Percentiles rank a stretch among this genome's conserved stretches.
These are phyloP conservation scores for Bipolaris bicolor DNA, from an alignment of 2,329 filamentous ascomycete genomes.

Conservation along the genomic window DNA sequence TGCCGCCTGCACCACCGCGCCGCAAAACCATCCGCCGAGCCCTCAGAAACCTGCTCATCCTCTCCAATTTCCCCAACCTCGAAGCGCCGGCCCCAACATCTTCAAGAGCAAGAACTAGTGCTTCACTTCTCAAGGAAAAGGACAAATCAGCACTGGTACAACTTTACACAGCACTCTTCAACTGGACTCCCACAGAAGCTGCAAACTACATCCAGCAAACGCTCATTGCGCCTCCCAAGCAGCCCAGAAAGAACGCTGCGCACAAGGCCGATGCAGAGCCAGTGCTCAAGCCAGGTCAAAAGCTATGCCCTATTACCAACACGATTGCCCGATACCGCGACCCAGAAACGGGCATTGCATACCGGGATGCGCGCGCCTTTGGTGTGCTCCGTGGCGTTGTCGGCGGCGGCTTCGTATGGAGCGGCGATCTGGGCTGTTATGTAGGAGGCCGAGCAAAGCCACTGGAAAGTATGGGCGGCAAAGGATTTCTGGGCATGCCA, in stretches of 20 bases:
- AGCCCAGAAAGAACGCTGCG: conserved; percentile 47
- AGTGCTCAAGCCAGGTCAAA: conserved; percentile 39
- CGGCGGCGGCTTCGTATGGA: conserved; percentile 81
- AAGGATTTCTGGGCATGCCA: conserved; percentile 54
- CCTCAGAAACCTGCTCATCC: conserved; percentile 63
- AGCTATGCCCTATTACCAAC: conserved; percentile 78
- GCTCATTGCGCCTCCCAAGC: conserved; percentile 51
- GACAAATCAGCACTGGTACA: conserved; percentile 60
- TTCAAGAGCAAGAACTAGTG: conserved; percentile 59
- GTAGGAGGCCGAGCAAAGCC: conserved; percentile 64
- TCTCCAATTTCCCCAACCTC: conserved; percentile 53
- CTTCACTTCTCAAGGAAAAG: conserved; percentile 40
- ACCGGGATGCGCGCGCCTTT: conserved; percentile 79
- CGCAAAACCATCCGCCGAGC: conserved; percentile 56
- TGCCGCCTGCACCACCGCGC: conserved; percentile 30
- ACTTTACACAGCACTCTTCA: conserved; percentile 55
- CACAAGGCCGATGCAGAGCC: conserved; percentile 25
- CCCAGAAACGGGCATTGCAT: conserved; percentile 81
- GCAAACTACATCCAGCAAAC: conserved; percentile 42
- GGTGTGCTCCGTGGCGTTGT: conserved; percentile 78
- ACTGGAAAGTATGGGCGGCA: conserved; percentile 36
- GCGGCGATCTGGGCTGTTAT: conserved; percentile 79
- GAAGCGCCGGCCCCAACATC: conserved; percentile 48
- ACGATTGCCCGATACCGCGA: conserved; percentile 83
- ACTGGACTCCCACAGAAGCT: conserved; percentile 39